phyloP scores from a whole-genome alignment of 345 rosid species.

The Hibiscus tridactylites region DNA sequence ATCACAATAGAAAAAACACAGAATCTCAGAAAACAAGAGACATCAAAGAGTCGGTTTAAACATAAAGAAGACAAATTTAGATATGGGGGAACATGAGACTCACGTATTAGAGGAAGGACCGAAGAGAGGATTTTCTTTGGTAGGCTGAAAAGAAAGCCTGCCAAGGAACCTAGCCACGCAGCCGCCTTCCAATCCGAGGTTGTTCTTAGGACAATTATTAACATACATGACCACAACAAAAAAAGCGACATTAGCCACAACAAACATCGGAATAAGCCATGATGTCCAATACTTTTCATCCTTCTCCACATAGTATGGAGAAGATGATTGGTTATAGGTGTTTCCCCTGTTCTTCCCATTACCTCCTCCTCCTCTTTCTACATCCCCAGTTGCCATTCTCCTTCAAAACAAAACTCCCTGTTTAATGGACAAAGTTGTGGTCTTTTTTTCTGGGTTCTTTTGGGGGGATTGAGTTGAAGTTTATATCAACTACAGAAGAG shows the following conservation, averaged over 20 bases:
- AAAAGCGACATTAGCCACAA: constrained; percentile 62
- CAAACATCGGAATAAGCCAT: constrained; percentile 80
- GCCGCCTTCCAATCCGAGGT: constrained; percentile 24
- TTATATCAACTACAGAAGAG: constrained; percentile 16
- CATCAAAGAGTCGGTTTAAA: not conserved
- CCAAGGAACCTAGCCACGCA: constrained; percentile 78
- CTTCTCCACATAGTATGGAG: constrained; percentile 31
- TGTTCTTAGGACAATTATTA: constrained; percentile 76
- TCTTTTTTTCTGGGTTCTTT: not conserved
- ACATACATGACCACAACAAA: constrained; percentile 69
- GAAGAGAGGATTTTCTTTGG: constrained; percentile 81
- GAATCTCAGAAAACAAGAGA: not conserved
- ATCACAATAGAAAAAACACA: not conserved
- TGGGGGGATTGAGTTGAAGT: constrained; percentile 3
- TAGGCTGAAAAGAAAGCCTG: constrained; percentile 80
- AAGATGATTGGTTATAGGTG: constrained; percentile 9
- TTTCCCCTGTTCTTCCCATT: constrained; percentile 18
- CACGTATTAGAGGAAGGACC: constrained; percentile 89
- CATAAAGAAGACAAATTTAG: not conserved
- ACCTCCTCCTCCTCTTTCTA: constrained; percentile 47
- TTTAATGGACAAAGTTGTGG: constrained; percentile 4
- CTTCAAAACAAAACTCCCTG: not conserved
- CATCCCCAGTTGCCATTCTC: constrained; percentile 53
- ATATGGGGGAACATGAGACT: constrained; percentile 19
- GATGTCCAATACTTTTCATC: constrained; percentile 68